Evolutionary conservation across 164 flowering plant species (phyloP), one percentile per base, ranked within the genome.

Genomic region (Kalanchoe fedtschenkoi): DNA sequence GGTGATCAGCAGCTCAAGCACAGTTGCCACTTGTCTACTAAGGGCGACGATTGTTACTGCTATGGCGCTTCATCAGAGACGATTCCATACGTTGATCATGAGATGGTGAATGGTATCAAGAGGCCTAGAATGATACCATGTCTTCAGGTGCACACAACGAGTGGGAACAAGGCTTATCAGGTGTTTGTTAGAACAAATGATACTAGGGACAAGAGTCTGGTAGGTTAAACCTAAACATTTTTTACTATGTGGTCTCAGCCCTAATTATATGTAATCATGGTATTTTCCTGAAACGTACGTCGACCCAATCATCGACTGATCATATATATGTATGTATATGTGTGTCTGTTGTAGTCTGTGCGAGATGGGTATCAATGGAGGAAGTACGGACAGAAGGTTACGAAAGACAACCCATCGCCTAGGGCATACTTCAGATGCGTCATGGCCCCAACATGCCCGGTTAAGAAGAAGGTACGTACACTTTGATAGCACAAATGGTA

Each of bases 361-460:
- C 81, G 72, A 47, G 89, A 84, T 76, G 89, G 89, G 60, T 81
- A 81, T 65, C 86, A 81, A 65, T 84, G 89, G 89, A 80, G 89
- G 72, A 84, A 84, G 64, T 84, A 84, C 59, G 89, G 89, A 0
- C 89, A 84, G 58, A 84, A 84, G 70, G 89, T 84, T 10, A 84
- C 89, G 1, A 80, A 84, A 68, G 86, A 83, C 59, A 83, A 83
- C 43, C 88, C 88, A 28, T 83, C 60, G 53, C 88, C 86, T 3
- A 73, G 89, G 72, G 89, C 89, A 69, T 84, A 84, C 68, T 84
- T 81, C 79, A 78, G 75, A 58, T 83, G 88, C 72, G 78, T 86
- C 5, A 76, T 77, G 62, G 88, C 88, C 58, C 88, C 88, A 13
- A 64, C 72, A 46, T 84, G 89, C 72, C 86, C 83, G 8, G 89